phyloP scores from a whole-genome alignment of 192 early-diverging fungal genomes.

The Backusella westeae region DNA sequence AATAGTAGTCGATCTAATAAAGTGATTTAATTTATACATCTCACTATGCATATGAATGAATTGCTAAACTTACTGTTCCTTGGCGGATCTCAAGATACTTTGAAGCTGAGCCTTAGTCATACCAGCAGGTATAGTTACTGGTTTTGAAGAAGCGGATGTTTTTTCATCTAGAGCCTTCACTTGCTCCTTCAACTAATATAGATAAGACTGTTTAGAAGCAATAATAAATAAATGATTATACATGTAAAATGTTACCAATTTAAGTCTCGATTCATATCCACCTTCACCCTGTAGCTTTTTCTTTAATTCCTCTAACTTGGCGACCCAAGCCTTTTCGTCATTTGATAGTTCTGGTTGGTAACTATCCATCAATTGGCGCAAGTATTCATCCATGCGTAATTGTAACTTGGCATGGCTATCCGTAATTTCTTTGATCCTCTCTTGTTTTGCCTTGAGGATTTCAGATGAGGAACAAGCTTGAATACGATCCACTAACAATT shows the following conservation, averaged over 20 bases:
- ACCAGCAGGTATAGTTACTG: not conserved
- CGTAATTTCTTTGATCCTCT: slow-evolving; percentile 41
- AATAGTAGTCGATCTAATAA: not conserved
- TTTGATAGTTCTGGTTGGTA: slow-evolving; percentile 60
- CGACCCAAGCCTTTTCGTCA: slow-evolving; percentile 54
- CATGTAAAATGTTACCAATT: slow-evolving; percentile 2
- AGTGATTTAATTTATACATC: not conserved
- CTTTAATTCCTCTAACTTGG: slow-evolving; percentile 28
- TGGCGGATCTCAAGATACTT: slow-evolving; percentile 8
- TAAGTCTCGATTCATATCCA: slow-evolving; percentile 13
- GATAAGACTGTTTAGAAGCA: not conserved
- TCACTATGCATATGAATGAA: not conserved
- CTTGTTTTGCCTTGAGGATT: slow-evolving; percentile 41
- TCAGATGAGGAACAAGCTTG: slow-evolving; percentile 36
- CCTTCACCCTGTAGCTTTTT: slow-evolving; percentile 13
- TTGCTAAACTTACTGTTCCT: slow-evolving; percentile 18
- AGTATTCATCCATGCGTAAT: slow-evolving; percentile 53
- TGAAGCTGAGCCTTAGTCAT: slow-evolving; percentile 1
- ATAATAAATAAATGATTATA: not conserved
- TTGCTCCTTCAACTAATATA: slow-evolving; percentile 4
- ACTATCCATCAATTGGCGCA: slow-evolving; percentile 61
- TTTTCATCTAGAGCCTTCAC: not conserved
- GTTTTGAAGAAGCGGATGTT: not conserved
- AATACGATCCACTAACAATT: slow-evolving; percentile 42
- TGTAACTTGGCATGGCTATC: slow-evolving; percentile 39